Base-by-base conservation (phyloP, 441 rosid species). In the Populus hybrid region DNA sequence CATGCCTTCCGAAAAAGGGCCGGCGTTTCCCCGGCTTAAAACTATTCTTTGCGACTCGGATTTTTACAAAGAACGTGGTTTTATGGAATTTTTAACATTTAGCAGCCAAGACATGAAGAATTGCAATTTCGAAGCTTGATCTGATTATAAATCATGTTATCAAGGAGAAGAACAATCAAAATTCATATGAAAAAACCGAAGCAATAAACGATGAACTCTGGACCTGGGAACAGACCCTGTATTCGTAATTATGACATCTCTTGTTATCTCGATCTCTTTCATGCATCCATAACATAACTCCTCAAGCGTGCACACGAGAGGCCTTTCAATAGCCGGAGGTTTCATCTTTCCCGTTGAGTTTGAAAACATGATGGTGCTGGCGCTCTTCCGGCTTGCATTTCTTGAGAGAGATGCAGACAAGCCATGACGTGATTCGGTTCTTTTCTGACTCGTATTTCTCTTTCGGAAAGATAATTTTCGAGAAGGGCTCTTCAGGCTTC, bases 251-350 rank as follows among this genome's bases (percentile, higher is more conserved):
- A 88, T 77, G 70, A 88, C 90, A 70, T 93, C 95, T 87, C 97
- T 92, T 21, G 88, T 90, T 79, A 92, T 82, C 85, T 89, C 90
- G 76, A 94, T 88, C 85, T 84, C 90, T 88, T 90, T 93, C 38
- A 70, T 86, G 85, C 97, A 88, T 35, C 99, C 99, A 66, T 81
- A 90, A 78, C 93, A 92, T 82, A 94, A 75, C 75, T 93, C 97
- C 83, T 94, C 99, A 2, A 94, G 92, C 18, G 95, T 87, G 88
- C 99, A 94, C n/a, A 85, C 86, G 1, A 94, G 91, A 50, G 79
- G 70, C 88, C 84, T 83, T 82, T 87, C 88, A 0, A 93, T 81
- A 8, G 95, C 73, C 1, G 90, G 89, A 32, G 94, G 97, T 63
- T 90, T 94, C 68, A 92, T 72, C 74, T 82, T 80, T 46, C 90